Evolutionary conservation across 2,329 filamentous ascomycete genomes (phyloP).

Genomic region (Beauveria brongniartii): DNA sequence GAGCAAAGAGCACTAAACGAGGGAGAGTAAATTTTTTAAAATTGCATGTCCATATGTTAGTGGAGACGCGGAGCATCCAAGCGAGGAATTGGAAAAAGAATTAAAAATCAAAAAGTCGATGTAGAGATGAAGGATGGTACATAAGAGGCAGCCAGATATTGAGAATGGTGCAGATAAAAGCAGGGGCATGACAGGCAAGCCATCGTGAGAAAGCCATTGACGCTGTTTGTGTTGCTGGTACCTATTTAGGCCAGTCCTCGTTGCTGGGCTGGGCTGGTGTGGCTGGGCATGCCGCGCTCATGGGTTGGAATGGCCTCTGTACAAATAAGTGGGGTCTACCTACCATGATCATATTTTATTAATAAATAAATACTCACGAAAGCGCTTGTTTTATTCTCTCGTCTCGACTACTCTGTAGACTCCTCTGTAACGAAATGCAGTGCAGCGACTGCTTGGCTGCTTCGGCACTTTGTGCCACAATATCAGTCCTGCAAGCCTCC

Average conservation of each 20-base stretch:
- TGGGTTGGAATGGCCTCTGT: not conserved
- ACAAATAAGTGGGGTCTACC: too few species aligned
- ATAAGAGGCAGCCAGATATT: not conserved
- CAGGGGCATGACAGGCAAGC: not conserved
- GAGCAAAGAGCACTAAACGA: not conserved
- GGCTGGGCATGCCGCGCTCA: not conserved
- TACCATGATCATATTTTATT: too few species aligned
- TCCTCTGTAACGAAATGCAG: not conserved
- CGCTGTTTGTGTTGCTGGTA: not conserved
- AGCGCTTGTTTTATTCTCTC: too few species aligned
- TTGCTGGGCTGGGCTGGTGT: not conserved
- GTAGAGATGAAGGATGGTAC: not conserved
- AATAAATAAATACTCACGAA: too few species aligned
- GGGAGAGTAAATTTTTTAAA: not conserved
- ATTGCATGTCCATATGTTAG: not conserved
- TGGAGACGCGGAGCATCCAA: not conserved
- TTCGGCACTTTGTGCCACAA: not conserved
- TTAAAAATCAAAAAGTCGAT: not conserved
- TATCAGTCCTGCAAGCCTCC: conserved; percentile 1
- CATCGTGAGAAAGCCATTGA: not conserved
- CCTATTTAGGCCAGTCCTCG: too few species aligned
- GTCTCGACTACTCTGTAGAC: not conserved
- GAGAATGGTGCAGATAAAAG: too few species aligned
- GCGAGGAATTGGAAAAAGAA: not conserved
- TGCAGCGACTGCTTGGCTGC: too few species aligned